Base-by-base conservation (phyloP, 225 moss, liverwort and hornwort genomes). In the Polytrichum commune region DNA sequence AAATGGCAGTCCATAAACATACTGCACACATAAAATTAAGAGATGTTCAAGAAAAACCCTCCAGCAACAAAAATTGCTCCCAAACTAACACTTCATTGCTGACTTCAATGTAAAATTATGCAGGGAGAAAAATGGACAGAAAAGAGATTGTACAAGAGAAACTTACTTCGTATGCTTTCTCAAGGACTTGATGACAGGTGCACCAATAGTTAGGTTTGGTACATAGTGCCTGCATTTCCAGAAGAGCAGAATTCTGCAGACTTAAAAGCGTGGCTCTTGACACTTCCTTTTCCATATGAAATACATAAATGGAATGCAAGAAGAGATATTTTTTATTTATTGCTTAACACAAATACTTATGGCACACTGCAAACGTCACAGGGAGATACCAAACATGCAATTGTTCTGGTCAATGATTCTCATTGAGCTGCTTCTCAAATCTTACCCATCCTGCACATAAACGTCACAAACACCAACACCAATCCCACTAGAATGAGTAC, bases 1-100 rank as follows among this genome's bases (percentile, higher is more conserved):
- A 97, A 82, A 73, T 97, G 96, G 65, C 96, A 97, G 73, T 97
- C 96, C 81, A 97, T 85, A 53, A 86, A 97, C 79, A 93, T 92
- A 69, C 96, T 97, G 92, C 69, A 76, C 30, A 53, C 58, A 75
- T 55, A 62, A 32, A 24, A 5, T 2, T 56, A 73, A 63, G 24
- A 18, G 26, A 19, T 55, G 54, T 13, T 67, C 13, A 53, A 19
- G 35, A 4, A 9, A 23, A 46, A 46, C 3, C 46, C 13, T 46
- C 46, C 46, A 46, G 16, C 16, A 1, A 3, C 46, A 46, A 46
- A 46, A 38, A 46, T 10, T 46, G 46, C 16, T 16, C 46, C 3
- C 46, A 46, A 46, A 13, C 46, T 46, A 13, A 46, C 13, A 13
- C 16, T 46, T 46, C 13, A 46, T 13, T 13, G 13, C 46, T 16